A percentile compares a stretch with the other conserved stretches of the same genome.
Evolutionary conservation across 2,329 filamentous ascomycete genomes (phyloP).

Genomic region (Cladosporium cucumerinum): DNA sequence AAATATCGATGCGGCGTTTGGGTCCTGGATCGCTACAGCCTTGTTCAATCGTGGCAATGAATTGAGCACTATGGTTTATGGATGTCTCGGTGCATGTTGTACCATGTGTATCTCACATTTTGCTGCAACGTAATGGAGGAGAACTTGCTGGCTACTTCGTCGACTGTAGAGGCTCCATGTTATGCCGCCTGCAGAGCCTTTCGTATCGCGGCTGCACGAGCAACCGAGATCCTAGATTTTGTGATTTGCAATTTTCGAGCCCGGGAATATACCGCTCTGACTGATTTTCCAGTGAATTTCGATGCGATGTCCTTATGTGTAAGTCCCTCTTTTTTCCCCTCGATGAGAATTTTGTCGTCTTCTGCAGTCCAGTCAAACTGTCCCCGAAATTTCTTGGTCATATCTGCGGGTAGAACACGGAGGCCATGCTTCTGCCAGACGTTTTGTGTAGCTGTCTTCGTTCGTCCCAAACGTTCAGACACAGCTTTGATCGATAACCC

Average conservation of each 20-base stretch:
- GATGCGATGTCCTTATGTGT: background rate
- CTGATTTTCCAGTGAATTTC: background rate
- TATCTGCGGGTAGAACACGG: background rate
- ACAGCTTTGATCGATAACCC: background rate
- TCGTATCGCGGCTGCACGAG: background rate
- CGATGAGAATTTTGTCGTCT: background rate
- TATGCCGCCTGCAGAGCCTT: background rate
- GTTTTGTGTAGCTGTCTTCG: fast-evolving
- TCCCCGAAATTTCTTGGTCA: background rate
- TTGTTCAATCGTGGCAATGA: background rate
- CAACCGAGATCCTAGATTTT: fast-evolving
- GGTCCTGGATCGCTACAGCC: background rate
- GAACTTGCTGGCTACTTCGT: background rate
- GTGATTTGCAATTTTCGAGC: background rate
- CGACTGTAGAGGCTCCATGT: background rate
- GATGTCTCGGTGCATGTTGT: background rate
- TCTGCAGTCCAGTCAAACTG: background rate
- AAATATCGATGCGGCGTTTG: background rate
- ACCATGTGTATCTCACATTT: background rate
- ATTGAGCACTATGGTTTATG: background rate
- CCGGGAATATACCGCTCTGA: background rate
- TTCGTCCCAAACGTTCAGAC: background rate
- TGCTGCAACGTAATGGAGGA: background rate
- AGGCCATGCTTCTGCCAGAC: background rate
- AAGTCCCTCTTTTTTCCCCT: background rate